Conservation (phyloP, 2,329 filamentous ascomycete species). For the Arthrobotrys iridis region DNA sequence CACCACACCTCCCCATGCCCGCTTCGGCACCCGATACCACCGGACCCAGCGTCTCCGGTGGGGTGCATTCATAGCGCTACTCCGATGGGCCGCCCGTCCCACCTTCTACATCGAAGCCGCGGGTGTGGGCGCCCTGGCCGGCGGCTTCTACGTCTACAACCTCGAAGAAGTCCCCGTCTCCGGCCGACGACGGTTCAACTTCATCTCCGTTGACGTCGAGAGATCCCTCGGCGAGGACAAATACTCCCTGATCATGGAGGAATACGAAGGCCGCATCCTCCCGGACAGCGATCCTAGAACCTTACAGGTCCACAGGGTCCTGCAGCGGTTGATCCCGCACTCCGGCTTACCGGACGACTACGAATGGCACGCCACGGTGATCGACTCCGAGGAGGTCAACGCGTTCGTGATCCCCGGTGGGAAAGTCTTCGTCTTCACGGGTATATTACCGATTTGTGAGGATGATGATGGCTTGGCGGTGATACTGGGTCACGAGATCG, state of each 20-base stretch:
- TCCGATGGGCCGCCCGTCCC: conserved; percentile 44
- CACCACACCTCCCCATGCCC: conserved; percentile 5
- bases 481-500: conserved; percentile 82
- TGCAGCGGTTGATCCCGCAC: conserved; percentile 73
- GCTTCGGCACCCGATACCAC: conserved; percentile 25
- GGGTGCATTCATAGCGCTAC: not conserved
- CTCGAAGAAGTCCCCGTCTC: conserved; percentile 78
- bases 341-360: conserved; percentile 68
- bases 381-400: conserved; percentile 74
- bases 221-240: conserved; percentile 67
- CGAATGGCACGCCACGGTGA: conserved; percentile 78
- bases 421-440: conserved; percentile 81
- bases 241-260: conserved; percentile 69
- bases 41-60: conserved; percentile 30
- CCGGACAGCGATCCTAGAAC: conserved; percentile 69
- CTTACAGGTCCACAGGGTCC: conserved; percentile 70
- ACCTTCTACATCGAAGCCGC: conserved; percentile 46
- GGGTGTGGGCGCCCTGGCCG: conserved; percentile 50
- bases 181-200: conserved; percentile 78
- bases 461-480: conserved; percentile 77
- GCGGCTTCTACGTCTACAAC: conserved; percentile 73
- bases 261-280: conserved; percentile 68
- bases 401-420: conserved; percentile 82
- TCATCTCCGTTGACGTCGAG: conserved; percentile 69
- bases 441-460: conserved; percentile 73